Base-by-base conservation (phyloP, 768 basidiomycete genomes). In the Leccinum subgranulosum region DNA sequence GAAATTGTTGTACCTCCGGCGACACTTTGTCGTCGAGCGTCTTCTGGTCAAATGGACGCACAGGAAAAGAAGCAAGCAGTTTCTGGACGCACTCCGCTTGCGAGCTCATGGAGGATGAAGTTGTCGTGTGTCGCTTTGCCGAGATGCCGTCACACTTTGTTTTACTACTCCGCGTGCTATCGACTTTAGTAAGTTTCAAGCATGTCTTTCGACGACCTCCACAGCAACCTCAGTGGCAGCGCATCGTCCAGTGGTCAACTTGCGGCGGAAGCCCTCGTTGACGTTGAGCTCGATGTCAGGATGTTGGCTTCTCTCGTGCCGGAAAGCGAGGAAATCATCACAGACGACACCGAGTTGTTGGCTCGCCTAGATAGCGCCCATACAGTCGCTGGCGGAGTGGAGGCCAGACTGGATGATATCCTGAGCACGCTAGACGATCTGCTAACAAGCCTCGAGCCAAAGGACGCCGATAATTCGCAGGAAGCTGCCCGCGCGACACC, bases 331-430 rank as follows among this genome's bases (percentile, higher is more conserved):
- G 61, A 58, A 29, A 59, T 66, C 15, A 67, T 65, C 0, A 55
- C 51, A 21, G 77, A 77, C 25, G 83, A 82, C 31, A 66, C 69
- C 14, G 82, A 84, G 67, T 68, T 90, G 43, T 72, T 90, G 47
- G 72, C 73, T 46, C 78, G 75, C 45, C 72, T 92, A 43, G 82
- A 87, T 29, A 67, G 69, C 17, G 87, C 87, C 6, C 78, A 85
- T 60, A 77, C 76, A 31, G 66, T 90, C 60, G 89, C 88, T 3
- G 67, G 74, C 31, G 84, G 78, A 3, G 77, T 92, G 48, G 90
- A 91, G 65, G 67, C 68, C 56, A 81, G 79, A 60, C 72, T 92
- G 43, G 87, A 92, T 65, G 76, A 67, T 19, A 73, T 92, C 33
- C 71, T 92, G 53, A 78, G 67, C 46, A 81, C 81, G 51, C 71